Evolutionary conservation across 2,329 filamentous ascomycete species (phyloP).

Genomic region (Aspergillus eucalypticola): DNA sequence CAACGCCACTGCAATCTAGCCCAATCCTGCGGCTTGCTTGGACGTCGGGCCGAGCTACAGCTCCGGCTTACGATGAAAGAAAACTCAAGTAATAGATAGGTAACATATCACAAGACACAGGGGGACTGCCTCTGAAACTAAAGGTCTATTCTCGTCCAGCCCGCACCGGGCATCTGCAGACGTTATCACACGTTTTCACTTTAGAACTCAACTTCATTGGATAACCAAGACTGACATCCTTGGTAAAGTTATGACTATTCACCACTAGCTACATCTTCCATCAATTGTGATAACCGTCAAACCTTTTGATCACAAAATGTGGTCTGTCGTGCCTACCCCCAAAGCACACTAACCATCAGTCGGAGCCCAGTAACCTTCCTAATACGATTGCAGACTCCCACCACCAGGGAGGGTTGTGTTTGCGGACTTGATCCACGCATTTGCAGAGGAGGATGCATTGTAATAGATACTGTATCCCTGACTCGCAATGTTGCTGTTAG

Average conservation of each 20-base stretch:
- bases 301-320: neutral
- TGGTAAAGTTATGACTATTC: neutral
- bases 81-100: too few species aligned
- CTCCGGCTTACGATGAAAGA: too few species aligned
- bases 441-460: slow-evolving; percentile 10
- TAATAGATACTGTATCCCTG: slow-evolving; percentile 18
- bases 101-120: too few species aligned
- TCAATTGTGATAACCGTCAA: neutral
- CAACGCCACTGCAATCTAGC: neutral
- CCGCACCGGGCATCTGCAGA: neutral
- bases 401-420: neutral
- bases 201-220: neutral
- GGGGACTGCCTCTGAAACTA: too few species aligned
- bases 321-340: neutral
- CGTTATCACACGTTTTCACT: neutral
- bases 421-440: slow-evolving; percentile 13
- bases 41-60: too few species aligned
- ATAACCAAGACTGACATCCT: neutral
- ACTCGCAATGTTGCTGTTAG: slow-evolving; percentile 14
- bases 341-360: neutral
- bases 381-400: neutral
- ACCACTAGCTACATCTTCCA: neutral
- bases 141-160: neutral
- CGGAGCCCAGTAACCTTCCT: neutral
- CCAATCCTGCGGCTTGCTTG: neutral